A percentile compares a stretch with the other conserved stretches of the same genome.
phyloP scores from a whole-genome alignment of 2,329 filamentous ascomycete genomes.

The Cylindrodendrum hubeiense region DNA sequence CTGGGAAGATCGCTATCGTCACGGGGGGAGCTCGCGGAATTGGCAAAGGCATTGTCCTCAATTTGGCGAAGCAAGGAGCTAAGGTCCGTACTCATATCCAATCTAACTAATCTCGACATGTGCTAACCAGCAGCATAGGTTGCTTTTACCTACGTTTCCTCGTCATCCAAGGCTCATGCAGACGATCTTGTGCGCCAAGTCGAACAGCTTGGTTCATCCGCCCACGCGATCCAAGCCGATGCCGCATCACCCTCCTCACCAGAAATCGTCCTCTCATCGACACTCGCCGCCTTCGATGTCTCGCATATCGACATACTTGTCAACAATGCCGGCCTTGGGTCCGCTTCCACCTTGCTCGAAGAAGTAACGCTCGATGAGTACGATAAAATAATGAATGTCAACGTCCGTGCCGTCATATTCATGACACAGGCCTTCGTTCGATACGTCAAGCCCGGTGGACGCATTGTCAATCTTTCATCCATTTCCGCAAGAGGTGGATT shows the following conservation, averaged over 20 bases:
- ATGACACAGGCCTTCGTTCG: slow-evolving; percentile 17
- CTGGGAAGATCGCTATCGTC: slow-evolving; percentile 21
- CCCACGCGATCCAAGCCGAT: slow-evolving; percentile 9
- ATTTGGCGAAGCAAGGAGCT: slow-evolving; percentile 16
- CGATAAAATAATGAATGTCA: slow-evolving; percentile 4
- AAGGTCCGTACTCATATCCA: neutral
- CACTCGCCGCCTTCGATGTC: neutral
- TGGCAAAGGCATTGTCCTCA: slow-evolving; percentile 16
- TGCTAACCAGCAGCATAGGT: neutral
- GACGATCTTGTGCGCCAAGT: neutral
- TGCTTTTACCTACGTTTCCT: slow-evolving; percentile 7
- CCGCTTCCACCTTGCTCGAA: neutral
- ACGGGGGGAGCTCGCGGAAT: slow-evolving; percentile 21
- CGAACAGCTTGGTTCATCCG: neutral
- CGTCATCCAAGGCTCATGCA: neutral
- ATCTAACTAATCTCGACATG: neutral
- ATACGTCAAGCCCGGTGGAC: slow-evolving; percentile 1
- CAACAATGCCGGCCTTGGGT: slow-evolving; percentile 16
- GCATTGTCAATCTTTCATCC: slow-evolving; percentile 23
- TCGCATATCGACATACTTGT: slow-evolving; percentile 12
- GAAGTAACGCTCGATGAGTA: slow-evolving; percentile 7
- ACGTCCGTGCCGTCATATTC: slow-evolving; percentile 12
- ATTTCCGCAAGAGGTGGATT: slow-evolving; percentile 12
- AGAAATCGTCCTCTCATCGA: neutral
- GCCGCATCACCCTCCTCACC: neutral